Evolutionary conservation across 1,139 yeast genomes (phyloP).

Genomic region (Debaryomyces sp.): DNA sequence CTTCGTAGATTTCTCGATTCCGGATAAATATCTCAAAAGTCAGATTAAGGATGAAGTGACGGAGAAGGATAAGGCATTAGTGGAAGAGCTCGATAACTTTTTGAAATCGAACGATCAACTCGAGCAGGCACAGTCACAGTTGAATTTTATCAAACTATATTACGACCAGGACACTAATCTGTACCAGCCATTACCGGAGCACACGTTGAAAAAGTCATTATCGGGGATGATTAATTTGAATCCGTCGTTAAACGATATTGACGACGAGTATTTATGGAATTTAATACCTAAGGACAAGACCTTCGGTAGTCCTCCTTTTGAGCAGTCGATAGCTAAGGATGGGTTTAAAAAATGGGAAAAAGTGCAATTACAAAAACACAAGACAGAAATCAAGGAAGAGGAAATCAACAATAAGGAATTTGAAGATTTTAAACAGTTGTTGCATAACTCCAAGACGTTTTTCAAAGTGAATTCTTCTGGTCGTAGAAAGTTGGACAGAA

Average conservation of each 20-base stretch:
- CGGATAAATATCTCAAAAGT: conserved; percentile 31
- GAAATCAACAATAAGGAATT: conserved; percentile 20
- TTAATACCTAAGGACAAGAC: conserved; percentile 38
- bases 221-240: conserved; percentile 46
- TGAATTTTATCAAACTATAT: conserved; percentile 31
- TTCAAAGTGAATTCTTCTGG: conserved; percentile 22
- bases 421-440: conserved; percentile 23
- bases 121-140: conserved; percentile 26
- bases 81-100: conserved; percentile 30
- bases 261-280: conserved; percentile 48
- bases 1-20: conserved; percentile 34
- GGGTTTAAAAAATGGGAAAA: conserved; percentile 46
- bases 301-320: conserved; percentile 44
- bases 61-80: conserved; percentile 28
- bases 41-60: conserved; percentile 24
- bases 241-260: conserved; percentile 37
- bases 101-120: conserved; percentile 29
- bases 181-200: conserved; percentile 36
- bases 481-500: conserved; percentile 35
- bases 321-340: conserved; percentile 21
- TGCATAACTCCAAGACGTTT: conserved; percentile 25
- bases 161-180: conserved; percentile 32
- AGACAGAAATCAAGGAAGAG: conserved; percentile 21
- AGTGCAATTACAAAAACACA: conserved; percentile 22
- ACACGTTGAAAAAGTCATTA: conserved; percentile 41